Percentiles rank a stretch among this genome's conserved stretches.
These are phyloP conservation scores for Exophiala sp. DNA, from an alignment of 2,329 filamentous ascomycete species.

Conservation along the genomic window DNA sequence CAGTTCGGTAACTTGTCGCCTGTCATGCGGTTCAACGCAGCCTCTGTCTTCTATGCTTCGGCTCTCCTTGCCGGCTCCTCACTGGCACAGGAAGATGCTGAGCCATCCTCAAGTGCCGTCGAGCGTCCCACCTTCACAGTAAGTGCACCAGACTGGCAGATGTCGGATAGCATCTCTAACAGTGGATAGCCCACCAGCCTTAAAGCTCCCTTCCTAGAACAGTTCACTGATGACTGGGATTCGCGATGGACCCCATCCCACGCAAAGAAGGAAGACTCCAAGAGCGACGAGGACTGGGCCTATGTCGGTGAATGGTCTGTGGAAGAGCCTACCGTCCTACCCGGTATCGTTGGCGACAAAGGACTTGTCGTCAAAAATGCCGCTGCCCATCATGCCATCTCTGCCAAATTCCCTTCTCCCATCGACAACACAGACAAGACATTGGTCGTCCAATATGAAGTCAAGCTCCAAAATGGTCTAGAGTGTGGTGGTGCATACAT, in stretches of 20 bases:
- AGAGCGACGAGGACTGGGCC: constrained; percentile 85
- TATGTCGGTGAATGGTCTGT: constrained; percentile 96
- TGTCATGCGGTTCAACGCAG: constrained; percentile 81
- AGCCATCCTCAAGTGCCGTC: constrained; percentile 51
- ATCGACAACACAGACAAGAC: constrained; percentile 97
- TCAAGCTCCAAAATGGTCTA: constrained; percentile 96
- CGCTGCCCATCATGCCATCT: constrained; percentile 98
- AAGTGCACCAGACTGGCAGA: constrained; percentile 42
- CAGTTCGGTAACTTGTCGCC: constrained; percentile 18
- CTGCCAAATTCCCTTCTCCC: constrained; percentile 94
- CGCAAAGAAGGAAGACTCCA: constrained; percentile 90
- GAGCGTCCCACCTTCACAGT: constrained; percentile 84
- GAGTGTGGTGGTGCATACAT: constrained; percentile 98
- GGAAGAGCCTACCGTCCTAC: constrained; percentile 85
- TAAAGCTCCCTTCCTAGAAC: constrained; percentile 94
- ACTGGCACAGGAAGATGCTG: constrained; percentile 60
- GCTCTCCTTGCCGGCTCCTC: constrained; percentile 65
- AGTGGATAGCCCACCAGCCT: constrained; percentile 71
- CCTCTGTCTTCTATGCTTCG: constrained; percentile 67
- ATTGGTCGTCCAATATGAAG: constrained; percentile 96
- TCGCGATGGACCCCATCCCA: constrained; percentile 88
- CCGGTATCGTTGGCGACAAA: constrained; percentile 92
- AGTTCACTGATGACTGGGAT: constrained; percentile 97
- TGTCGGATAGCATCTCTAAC: not conserved
- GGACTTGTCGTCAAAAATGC: constrained; percentile 97